phyloP scores from a whole-genome alignment of 345 rosid species.

The Orychophragmus violaceus region DNA sequence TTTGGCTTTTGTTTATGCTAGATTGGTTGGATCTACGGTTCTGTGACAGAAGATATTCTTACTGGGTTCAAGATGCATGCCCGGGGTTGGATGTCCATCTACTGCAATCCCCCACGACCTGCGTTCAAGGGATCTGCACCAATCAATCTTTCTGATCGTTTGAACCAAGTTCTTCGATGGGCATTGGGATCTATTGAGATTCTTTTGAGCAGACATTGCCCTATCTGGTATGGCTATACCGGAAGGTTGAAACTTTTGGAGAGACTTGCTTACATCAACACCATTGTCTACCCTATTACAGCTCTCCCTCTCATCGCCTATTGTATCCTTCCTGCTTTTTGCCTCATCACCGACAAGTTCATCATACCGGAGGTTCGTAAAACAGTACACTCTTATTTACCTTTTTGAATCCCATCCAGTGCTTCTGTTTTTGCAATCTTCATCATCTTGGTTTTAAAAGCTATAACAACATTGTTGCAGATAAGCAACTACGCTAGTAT shows the following conservation, averaged over 20 bases:
- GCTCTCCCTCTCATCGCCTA: conserved; percentile 90
- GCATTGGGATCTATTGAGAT: conserved; percentile 97
- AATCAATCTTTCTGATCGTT: conserved; percentile 97
- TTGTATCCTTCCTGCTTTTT: conserved; percentile 90
- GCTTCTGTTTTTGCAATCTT: neutral
- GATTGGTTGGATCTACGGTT: conserved; percentile 99
- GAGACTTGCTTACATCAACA: conserved; percentile 91
- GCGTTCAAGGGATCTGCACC: conserved; percentile 99
- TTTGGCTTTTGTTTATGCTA: conserved; percentile 25
- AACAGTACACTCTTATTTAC: neutral
- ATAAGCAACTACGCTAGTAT: conserved; percentile 97
- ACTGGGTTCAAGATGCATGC: conserved; percentile 99
- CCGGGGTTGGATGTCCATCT: conserved; percentile 97
- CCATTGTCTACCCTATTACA: conserved; percentile 93
- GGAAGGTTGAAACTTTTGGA: conserved; percentile 80
- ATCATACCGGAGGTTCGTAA: conserved; percentile 88
- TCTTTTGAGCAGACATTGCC: conserved; percentile 97
- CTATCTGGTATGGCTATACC: conserved; percentile 94
- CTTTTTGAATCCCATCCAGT: neutral
- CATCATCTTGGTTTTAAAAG: neutral
- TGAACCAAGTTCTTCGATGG: conserved; percentile 99
- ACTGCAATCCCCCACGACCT: conserved; percentile 99
- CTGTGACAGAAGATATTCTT: conserved; percentile 98
- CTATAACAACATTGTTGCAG: conserved; percentile 37
- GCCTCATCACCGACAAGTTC: conserved; percentile 89